Evolutionary conservation across 2,329 filamentous ascomycete species (phyloP).

Genomic region (Thelonectria olida): DNA sequence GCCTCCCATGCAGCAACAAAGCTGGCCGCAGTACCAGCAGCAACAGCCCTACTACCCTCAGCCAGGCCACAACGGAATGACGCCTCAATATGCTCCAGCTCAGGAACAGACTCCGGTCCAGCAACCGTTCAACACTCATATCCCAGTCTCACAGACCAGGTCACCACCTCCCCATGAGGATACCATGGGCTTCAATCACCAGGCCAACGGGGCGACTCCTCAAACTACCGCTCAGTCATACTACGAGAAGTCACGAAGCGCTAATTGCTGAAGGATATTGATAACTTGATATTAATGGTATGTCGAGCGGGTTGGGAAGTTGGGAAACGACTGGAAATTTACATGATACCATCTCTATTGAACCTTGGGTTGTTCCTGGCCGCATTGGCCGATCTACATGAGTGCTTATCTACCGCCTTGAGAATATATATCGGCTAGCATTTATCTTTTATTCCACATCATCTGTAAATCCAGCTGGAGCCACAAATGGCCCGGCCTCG

Average conservation of each 20-base stretch:
- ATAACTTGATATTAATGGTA: background rate
- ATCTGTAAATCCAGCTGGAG: conserved; percentile 46
- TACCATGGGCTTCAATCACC: conserved; percentile 43
- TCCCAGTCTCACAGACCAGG: conserved; percentile 3
- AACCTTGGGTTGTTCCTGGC: conserved; percentile 6
- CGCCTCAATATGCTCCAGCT: no score
- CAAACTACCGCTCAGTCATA: conserved; percentile 30
- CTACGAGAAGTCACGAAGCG: conserved; percentile 31
- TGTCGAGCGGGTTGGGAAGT: background rate
- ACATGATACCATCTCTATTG: conserved; percentile 36
- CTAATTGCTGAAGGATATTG: background rate
- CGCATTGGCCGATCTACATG: conserved; percentile 5
- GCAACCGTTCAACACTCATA: conserved; percentile 4
- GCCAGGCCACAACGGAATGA: background rate
- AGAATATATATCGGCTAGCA: background rate
- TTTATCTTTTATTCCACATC: conserved; percentile 43
- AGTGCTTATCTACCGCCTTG: conserved; percentile 1
- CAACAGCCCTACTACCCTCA: conserved; percentile 7
- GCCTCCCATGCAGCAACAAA: background rate
- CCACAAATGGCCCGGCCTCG: conserved; percentile 48
- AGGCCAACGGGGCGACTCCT: conserved; percentile 42
- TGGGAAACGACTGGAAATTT: conserved; percentile 1
- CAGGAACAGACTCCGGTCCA: background rate
- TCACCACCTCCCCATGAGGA: conserved; percentile 41
- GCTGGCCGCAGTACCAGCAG: conserved; percentile 10